phyloP scores from a whole-genome alignment of 352 stramenopile genomes.

The Phytophthora litchii region DNA sequence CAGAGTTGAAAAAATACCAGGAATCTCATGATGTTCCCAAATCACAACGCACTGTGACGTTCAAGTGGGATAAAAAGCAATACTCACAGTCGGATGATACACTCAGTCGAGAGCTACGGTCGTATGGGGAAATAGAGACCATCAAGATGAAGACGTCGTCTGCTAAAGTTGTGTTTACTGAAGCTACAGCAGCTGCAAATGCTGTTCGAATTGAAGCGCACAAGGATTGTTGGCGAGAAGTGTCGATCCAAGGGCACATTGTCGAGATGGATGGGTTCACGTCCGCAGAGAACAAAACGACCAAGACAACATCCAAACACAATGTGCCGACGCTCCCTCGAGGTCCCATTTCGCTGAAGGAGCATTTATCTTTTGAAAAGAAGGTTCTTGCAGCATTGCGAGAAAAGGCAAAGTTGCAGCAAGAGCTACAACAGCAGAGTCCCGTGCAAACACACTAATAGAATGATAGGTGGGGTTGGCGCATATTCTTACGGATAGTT shows the following conservation, averaged over 20 bases:
- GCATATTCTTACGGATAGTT: slow-evolving; percentile 24
- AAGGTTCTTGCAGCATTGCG: slow-evolving; percentile 58
- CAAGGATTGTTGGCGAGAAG: slow-evolving; percentile 69
- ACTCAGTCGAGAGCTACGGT: slow-evolving; percentile 57
- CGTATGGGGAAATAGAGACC: slow-evolving; percentile 67
- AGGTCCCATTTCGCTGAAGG: slow-evolving; percentile 53
- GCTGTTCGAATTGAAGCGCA: slow-evolving; percentile 75
- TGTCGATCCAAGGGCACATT: slow-evolving; percentile 77
- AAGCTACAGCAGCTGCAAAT: slow-evolving; percentile 52
- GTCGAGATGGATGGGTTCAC: slow-evolving; percentile 57
- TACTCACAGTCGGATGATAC: slow-evolving; percentile 81
- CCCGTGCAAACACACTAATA: slow-evolving; percentile 23
- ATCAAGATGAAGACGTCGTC: slow-evolving; percentile 78
- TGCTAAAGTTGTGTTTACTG: slow-evolving; percentile 66
- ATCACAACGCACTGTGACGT: slow-evolving; percentile 72
- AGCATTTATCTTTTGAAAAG: slow-evolving; percentile 64
- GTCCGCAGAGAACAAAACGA: slow-evolving; percentile 27
- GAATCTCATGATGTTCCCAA: slow-evolving; percentile 38
- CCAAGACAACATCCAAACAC: slow-evolving; percentile 12
- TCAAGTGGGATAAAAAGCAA: slow-evolving; percentile 78
- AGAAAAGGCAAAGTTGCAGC: slow-evolving; percentile 43
- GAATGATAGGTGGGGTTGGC: slow-evolving; percentile 14
- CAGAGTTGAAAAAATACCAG: slow-evolving; percentile 41
- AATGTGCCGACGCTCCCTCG: slow-evolving; percentile 39
- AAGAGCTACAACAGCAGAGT: slow-evolving; percentile 27